Percentiles rank a stretch among this genome's conserved stretches.
phyloP scores from a whole-genome alignment of 331 rosid genomes.

The Spiraea crenata region DNA sequence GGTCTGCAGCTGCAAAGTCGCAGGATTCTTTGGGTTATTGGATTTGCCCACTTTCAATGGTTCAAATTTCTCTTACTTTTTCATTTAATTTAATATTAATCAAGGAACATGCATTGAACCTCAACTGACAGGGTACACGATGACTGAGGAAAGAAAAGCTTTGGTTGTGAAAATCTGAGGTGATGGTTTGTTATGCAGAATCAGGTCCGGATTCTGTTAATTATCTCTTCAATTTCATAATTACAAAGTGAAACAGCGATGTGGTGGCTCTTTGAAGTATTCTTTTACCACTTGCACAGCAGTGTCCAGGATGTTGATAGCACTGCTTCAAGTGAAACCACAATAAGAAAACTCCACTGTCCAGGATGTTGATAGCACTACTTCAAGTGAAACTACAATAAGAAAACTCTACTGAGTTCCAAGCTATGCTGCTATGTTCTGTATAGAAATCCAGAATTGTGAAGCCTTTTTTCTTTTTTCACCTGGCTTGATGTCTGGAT shows the following conservation, averaged over 20 bases:
- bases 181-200: constrained; percentile 1
- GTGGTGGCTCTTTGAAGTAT: not conserved
- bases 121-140: not conserved
- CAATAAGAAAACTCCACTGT: not conserved
- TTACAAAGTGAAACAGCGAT: not conserved
- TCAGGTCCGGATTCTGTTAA: not conserved
- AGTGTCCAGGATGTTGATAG: constrained; percentile 1
- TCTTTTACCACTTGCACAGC: constrained; percentile 3
- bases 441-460: not conserved
- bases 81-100: not conserved
- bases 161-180: not conserved
- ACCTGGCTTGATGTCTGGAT: not conserved
- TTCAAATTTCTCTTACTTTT: no score
- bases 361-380: not conserved
- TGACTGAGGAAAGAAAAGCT: not conserved
- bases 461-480: not conserved
- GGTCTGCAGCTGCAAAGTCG: no score
- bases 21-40: no score
- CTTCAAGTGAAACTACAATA: not conserved
- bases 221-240: not conserved
- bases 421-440: not conserved
- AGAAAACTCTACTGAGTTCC: not conserved
- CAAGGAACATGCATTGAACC: not conserved
- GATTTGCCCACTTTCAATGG: no score
- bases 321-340: not conserved